Evolutionary conservation across 108 stramenopile genomes (phyloP).

Genomic region (Skeletonema marinoi): DNA sequence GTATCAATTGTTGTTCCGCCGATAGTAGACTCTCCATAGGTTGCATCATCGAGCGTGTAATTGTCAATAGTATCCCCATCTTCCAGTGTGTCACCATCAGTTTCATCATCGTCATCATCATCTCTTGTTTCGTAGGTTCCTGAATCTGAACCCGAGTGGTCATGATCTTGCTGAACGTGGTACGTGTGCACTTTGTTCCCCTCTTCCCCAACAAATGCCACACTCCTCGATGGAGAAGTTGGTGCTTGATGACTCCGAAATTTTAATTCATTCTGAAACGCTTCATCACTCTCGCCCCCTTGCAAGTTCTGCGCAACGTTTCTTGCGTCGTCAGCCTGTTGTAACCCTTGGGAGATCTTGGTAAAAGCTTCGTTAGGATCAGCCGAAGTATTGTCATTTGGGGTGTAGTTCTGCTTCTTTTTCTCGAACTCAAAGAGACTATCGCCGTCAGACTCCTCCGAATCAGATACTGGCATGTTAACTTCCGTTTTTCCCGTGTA

Average conservation of each 20-base stretch:
- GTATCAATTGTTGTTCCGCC: conserved; percentile 21
- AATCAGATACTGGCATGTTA: neutral
- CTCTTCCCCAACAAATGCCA: conserved; percentile 28
- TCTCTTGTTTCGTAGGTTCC: conserved; percentile 5
- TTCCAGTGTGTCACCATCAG: conserved; percentile 4
- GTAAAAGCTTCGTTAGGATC: conserved; percentile 36
- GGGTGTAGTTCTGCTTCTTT: neutral
- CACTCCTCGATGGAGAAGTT: conserved; percentile 1
- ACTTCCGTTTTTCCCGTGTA: neutral
- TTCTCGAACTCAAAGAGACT: conserved; percentile 30
- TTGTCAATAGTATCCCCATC: neutral
- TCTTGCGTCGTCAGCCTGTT: conserved; percentile 33
- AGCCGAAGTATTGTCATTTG: neutral
- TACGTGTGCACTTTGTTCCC: conserved; percentile 45
- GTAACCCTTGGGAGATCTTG: conserved; percentile 31
- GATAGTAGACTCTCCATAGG: conserved; percentile 34
- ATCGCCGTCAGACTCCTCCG: conserved; percentile 26
- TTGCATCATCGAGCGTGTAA: conserved; percentile 2
- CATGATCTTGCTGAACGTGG: neutral
- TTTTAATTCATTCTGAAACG: neutral
- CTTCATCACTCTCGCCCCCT: conserved; percentile 4
- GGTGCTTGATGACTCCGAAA: neutral
- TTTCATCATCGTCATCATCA: conserved; percentile 12
- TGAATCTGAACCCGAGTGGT: neutral
- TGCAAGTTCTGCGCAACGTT: neutral